Percentiles rank a stretch among this genome's conserved stretches.
Conservation (phyloP, 306 rosid species). For the Biancaea sappan region DNA sequence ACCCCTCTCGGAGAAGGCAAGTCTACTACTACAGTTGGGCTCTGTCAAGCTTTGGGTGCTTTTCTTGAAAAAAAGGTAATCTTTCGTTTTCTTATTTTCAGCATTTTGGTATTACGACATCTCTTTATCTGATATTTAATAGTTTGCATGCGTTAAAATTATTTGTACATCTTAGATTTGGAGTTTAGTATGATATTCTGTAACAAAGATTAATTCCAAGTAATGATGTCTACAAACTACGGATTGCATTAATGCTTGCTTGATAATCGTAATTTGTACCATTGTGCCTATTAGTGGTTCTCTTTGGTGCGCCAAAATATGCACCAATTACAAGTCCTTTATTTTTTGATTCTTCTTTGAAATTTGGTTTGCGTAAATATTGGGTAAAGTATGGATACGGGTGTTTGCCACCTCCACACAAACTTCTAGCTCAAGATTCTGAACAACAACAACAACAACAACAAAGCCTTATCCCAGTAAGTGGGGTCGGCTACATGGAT, state of each 20-base stretch:
- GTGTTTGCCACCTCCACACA: too few relatives aligned
- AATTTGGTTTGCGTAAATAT: too few relatives aligned
- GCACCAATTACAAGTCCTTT: background rate
- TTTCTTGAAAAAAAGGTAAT: constrained; percentile 89
- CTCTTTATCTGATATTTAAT: background rate
- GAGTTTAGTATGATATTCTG: background rate
- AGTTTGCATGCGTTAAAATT: background rate
- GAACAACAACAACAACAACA: too few relatives aligned
- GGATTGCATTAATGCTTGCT: background rate
- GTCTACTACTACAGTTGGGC: constrained; percentile 98
- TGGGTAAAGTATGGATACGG: too few relatives aligned
- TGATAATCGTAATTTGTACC: background rate
- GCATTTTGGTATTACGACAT: background rate
- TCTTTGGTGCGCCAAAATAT: background rate
- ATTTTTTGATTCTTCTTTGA: background rate
- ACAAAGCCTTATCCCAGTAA: too few relatives aligned
- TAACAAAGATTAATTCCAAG: background rate
- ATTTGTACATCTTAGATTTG: background rate
- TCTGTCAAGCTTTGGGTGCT: constrained; percentile 99
- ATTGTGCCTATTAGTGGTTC: background rate
- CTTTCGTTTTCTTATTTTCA: background rate
- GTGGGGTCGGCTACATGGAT: too few relatives aligned
- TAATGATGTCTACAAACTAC: constrained; percentile 15
- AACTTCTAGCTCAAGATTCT: too few relatives aligned
- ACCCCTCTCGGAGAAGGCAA: constrained; percentile 99